A percentile compares a stretch with the other conserved stretches of the same genome.
Evolutionary conservation across 2,329 filamentous ascomycete species (phyloP).

Genomic region (Macrophomina pseudophaseolina): DNA sequence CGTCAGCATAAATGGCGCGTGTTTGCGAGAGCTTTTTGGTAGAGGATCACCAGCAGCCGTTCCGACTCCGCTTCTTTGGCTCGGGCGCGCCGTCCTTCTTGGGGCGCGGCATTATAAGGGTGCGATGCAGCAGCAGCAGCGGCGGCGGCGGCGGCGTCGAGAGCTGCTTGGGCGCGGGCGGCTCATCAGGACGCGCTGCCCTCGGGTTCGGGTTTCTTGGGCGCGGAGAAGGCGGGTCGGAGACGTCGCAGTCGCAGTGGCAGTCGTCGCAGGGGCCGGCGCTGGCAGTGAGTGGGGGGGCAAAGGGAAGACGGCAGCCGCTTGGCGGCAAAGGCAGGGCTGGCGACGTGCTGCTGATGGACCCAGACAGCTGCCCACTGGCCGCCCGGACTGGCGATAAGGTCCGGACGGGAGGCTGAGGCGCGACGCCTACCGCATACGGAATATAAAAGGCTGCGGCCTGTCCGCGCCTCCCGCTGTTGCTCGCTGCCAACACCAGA

Average conservation of each 20-base stretch:
- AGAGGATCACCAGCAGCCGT: constrained; percentile 66
- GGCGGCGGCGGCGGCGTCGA: neutral
- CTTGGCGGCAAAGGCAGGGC: constrained; percentile 8
- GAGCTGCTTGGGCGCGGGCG: neutral
- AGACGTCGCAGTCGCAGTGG: neutral
- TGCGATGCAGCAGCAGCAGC: constrained; percentile 7
- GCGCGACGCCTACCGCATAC: neutral
- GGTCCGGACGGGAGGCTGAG: neutral
- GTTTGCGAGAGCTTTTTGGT: neutral
- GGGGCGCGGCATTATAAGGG: constrained; percentile 63
- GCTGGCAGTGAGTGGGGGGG: constrained; percentile 3
- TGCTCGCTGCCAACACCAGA: neutral
- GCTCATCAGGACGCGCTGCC: constrained; percentile 4
- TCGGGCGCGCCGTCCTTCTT: constrained; percentile 68
- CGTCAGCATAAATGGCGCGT: constrained; percentile 20
- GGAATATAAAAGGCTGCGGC: neutral
- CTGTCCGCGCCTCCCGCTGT: neutral
- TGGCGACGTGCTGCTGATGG: neutral
- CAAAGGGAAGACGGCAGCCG: constrained; percentile 3
- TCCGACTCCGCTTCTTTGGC: constrained; percentile 70
- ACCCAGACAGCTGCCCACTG: neutral
- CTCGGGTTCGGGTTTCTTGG: neutral
- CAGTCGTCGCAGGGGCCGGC: neutral
- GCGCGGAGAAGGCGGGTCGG: neutral
- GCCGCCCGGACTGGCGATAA: neutral